Evolutionary conservation across 1,139 yeast genomes (phyloP), one percentile per base, ranked within the genome.

Genomic region (Yamadazyma dushanensis): DNA sequence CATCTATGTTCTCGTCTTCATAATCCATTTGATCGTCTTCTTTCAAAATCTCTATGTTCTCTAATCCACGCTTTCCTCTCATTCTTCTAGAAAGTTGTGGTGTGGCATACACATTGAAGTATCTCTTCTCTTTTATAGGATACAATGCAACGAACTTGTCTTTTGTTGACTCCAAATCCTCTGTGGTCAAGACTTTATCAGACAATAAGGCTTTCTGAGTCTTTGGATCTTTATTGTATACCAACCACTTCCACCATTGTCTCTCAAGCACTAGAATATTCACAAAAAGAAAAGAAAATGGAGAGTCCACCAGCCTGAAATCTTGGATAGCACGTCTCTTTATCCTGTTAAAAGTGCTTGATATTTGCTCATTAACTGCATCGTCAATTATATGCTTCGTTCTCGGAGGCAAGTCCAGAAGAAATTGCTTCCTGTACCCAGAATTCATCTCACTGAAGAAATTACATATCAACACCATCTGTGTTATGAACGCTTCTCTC

Each of bases 21-120:
- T 16, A 25, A n/a, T n/a, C n/a, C n/a, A n/a, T n/a, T n/a, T n/a
- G n/a, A n/a, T n/a, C n/a, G n/a, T n/a, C n/a, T n/a, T n/a, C n/a
- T 4, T 22, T 15, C 39, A 19, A 40, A 31, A 35, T 36, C 31
- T 18, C 37, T 5, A 48, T 38, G 16, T 47, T 49, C 1, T 45
- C 54, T 16, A 70, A 44, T 0, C 73, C 74, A 3, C 63, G 56
- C n/a, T 35, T 37, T 0, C 56, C 56, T 38, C 56, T 63, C 75
- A 70, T 70, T 39, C 61, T 61, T 25, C 73, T 51, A 0, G 74
- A 59, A 19, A 70, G 54, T 43, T 67, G 74, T 3, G 76, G 75
- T 1, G 76, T 70, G 6, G 62, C 71, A 43, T 61, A 70, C 1
- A 59, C 53, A 39, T 70, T 69, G 55, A 70, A 70, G 41, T 69